Conservation (phyloP, 306 rosid species). For the Myrica gale region DNA sequence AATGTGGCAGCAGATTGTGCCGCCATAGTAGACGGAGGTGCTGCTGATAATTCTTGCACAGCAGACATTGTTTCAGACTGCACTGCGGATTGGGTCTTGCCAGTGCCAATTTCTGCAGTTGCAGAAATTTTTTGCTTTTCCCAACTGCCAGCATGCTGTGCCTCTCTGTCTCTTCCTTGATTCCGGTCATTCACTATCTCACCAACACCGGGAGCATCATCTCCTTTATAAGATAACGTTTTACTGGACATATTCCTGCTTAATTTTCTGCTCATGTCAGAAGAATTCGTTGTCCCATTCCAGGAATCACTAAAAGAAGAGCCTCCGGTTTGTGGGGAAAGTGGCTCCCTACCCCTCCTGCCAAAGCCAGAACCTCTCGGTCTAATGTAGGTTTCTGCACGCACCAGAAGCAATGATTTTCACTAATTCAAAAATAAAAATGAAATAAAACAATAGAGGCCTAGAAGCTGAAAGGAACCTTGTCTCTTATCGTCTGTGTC, state of each 20-base stretch:
- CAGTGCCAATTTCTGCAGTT: slow-evolving; percentile 49
- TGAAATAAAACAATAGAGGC: slow-evolving; percentile 11
- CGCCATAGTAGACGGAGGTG: slow-evolving; percentile 39
- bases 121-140: slow-evolving; percentile 58
- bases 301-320: slow-evolving; percentile 64
- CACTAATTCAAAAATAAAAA: slow-evolving; percentile 3
- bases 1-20: slow-evolving; percentile 45
- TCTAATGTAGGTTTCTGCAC: slow-evolving; percentile 63
- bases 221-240: slow-evolving; percentile 62
- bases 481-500: slow-evolving; percentile 67
- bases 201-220: slow-evolving; percentile 52
- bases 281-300: slow-evolving; percentile 67
- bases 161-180: slow-evolving; percentile 75
- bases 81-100: slow-evolving; percentile 40
- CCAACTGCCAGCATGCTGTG: slow-evolving; percentile 58
- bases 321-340: slow-evolving; percentile 75
- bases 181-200: slow-evolving; percentile 56
- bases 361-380: slow-evolving; percentile 77
- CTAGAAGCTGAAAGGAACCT: slow-evolving; percentile 35
- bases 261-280: slow-evolving; percentile 55
- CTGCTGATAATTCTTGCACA: slow-evolving; percentile 42
- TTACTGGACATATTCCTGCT: slow-evolving; percentile 64
- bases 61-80: slow-evolving; percentile 41
- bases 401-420: slow-evolving; percentile 30
- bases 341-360: slow-evolving; percentile 68